Conservation (phyloP, 73 alveolate genomes). For the Tetrahymena malaccensis region DNA sequence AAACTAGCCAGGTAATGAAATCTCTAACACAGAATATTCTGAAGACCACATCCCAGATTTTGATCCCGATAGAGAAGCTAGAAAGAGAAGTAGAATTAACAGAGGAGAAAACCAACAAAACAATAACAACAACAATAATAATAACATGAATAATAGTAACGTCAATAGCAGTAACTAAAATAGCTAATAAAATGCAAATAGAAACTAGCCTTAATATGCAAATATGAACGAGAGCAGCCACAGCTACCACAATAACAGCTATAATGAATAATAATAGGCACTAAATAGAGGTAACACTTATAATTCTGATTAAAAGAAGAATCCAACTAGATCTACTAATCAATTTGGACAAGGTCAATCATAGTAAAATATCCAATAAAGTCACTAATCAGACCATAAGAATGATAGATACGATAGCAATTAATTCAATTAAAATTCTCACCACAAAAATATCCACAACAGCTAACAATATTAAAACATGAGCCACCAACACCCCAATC, state of each 20-base stretch:
- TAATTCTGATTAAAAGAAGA: not conserved
- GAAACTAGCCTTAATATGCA: not conserved
- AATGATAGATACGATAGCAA: not conserved
- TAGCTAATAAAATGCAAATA: not conserved
- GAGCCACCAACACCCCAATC: not conserved
- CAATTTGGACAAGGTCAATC: not conserved
- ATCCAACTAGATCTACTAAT: not conserved
- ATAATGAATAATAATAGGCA: not conserved
- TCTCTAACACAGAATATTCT: not conserved
- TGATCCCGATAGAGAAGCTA: not conserved
- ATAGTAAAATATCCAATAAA: not conserved
- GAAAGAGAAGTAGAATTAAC: not conserved
- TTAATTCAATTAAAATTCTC: not conserved
- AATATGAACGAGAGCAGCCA: not conserved
- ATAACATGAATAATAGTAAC: not conserved
- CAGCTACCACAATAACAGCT: not conserved
- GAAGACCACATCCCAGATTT: not conserved
- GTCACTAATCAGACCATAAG: not conserved
- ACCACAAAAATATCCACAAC: not conserved
- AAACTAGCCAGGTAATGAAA: not conserved
- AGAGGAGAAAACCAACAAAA: not conserved
- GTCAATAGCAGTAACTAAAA: not conserved
- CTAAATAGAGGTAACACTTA: not conserved
- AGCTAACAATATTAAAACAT: not conserved
- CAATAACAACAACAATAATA: not conserved